Base-by-base conservation (phyloP, 352 stramenopile genomes). In the Globisporangium nunn region DNA sequence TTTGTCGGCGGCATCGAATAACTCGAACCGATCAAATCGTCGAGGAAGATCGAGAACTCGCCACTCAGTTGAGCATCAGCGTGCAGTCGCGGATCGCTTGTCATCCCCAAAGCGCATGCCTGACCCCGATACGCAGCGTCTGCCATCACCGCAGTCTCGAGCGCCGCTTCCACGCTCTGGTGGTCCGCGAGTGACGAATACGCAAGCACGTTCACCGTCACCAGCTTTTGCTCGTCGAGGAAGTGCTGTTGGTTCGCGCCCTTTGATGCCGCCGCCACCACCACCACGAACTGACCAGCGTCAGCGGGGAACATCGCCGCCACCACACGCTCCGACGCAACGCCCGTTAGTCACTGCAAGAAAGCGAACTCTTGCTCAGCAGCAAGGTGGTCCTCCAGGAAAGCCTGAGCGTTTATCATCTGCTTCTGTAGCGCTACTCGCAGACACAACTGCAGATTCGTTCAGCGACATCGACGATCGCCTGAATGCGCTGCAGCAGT, bases 381-480 rank as follows among this genome's bases (percentile, higher is more conserved):
- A 1, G 12, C 52, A 50, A 14, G 18, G 8, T 15, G 37, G 23
- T 18, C 15, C 29, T 35, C 54, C 17, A 12, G 17, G 7, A 6
- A 48, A 30, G 6, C 46, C 44, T 33, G 12, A 44, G 30, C 44
- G 50, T 17, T 58, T 50, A 17, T 62, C 69, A 5, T 3, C 37
- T 41, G 37, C 37, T 41, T 41, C 37, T 15, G 58, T 63, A 47
- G 72, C 68, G 10, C 53, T 88, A 6, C 52, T 87, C 4, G 67
- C 64, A 8, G 79, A 88, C 48, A 89, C 75, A 8, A 88, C 81
- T 0, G 52, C 80, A 4, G 80, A 91, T 50, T 91, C 81, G 41
- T 91, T 93, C 58, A 91, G 79, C 44, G 82, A 94, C 52, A 90
- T 94, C 51, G 84, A 94, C 58, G 81, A 92, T n/a, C 74, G 84